Evolutionary conservation across 2,329 filamentous ascomycete genomes (phyloP).

Genomic region (Fusarium brevicatenulatum): DNA sequence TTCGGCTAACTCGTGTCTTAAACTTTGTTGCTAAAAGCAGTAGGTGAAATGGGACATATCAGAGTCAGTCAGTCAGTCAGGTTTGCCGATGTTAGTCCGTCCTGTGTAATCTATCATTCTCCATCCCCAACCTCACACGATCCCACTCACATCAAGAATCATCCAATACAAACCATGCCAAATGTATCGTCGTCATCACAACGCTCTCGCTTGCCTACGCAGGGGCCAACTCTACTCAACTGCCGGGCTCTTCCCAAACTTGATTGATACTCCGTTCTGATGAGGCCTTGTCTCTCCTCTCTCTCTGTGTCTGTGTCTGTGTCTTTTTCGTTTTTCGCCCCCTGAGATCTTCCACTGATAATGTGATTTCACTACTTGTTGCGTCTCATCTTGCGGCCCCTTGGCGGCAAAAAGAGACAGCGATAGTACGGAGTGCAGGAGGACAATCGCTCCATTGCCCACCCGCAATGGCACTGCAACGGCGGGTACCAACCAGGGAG

Average conservation of each 20-base stretch:
- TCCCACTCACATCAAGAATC: constrained; percentile 14
- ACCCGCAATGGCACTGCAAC: constrained; percentile 39
- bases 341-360: constrained; percentile 27
- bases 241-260: constrained; percentile 23
- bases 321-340: constrained; percentile 1
- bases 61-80: background rate
- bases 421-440: constrained; percentile 5
- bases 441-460: constrained; percentile 33
- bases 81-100: constrained; percentile 20
- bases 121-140: constrained; percentile 1
- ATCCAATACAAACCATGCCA: constrained; percentile 18
- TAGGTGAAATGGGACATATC: background rate
- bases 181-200: constrained; percentile 11
- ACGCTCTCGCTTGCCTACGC: constrained; percentile 18
- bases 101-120: constrained; percentile 1
- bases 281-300: background rate
- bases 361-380: constrained; percentile 11
- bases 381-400: constrained; percentile 17
- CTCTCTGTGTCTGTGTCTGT: background rate
- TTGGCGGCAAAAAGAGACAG: constrained; percentile 34
- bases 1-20: constrained; percentile 23
- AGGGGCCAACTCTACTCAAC: constrained; percentile 23
- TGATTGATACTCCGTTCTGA: background rate
- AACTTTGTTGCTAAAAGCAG: background rate
- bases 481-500: constrained; percentile 27